Conservation (phyloP, 2,329 filamentous ascomycete genomes). For the Trichocomaceae sp. region DNA sequence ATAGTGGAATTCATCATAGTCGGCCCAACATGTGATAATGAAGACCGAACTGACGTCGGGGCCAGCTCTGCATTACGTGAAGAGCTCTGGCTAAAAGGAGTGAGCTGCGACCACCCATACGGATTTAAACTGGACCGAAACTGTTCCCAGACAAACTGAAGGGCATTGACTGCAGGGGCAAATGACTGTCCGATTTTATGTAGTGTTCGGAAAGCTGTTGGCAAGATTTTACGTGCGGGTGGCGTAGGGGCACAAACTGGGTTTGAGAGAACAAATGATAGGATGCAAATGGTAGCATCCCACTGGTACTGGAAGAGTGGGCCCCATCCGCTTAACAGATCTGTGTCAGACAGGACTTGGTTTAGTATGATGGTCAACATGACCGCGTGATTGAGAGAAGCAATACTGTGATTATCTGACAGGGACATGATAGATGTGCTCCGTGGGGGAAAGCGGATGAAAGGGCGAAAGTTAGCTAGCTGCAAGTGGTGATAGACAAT, state of each 20-base stretch:
- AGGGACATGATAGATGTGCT: constrained; percentile 13
- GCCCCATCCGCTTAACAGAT: not conserved
- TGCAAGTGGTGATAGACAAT: constrained; percentile 31
- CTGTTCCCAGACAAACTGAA: not conserved
- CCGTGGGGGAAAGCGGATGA: constrained; percentile 25
- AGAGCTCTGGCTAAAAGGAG: not conserved
- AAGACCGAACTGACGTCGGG: not conserved
- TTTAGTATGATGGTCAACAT: constrained; percentile 29
- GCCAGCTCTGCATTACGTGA: not conserved
- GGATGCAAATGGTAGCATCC: constrained; percentile 1
- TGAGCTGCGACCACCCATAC: not conserved
- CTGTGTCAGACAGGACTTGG: constrained; percentile 19
- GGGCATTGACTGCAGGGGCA: not conserved
- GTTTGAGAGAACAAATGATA: constrained; percentile 5
- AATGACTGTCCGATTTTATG: constrained; percentile 12
- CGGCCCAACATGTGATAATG: not conserved
- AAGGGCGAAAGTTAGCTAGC: constrained; percentile 30
- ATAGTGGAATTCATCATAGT: not conserved
- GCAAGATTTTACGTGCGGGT: constrained; percentile 1
- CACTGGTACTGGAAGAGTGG: constrained; percentile 4
- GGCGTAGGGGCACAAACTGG: not conserved
- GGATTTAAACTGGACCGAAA: not conserved
- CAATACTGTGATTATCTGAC: constrained; percentile 19
- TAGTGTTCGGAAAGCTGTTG: constrained; percentile 1
- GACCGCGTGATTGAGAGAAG: constrained; percentile 26